Evolutionary conservation across 768 basidiomycete species (phyloP), one percentile per base, ranked within the genome.

Genomic region (Macrolepiota albuminosa): DNA sequence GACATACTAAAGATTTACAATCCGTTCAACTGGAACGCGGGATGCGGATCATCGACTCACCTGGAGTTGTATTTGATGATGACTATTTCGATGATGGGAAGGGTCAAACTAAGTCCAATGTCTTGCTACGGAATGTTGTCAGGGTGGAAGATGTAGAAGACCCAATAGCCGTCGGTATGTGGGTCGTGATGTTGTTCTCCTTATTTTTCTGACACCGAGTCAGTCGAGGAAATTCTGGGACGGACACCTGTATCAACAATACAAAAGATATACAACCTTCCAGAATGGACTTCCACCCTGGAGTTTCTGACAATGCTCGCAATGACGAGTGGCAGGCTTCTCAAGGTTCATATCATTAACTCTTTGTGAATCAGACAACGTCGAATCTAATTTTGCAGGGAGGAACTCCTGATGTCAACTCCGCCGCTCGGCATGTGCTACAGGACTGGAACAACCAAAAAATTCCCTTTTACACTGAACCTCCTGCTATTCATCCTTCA

Each of bases 381-480:
- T 24, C 11, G 10, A 26, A 39, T 45, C 16, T 31, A 24, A 13
- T 48, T 58, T 59, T 40, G 0, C 63, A 92, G 89, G 95, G 95
- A 34, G 96, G 96, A 51, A 89, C 93, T 0, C 95, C 96, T 1
- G 94, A 98, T 71, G 71, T 95, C 36, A 84, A 88, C 46, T 79
- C 89, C 6, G 83, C 93, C 0, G 93, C 95, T 0, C 86, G 92
- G 36, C 85, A 88, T 14, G 81, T 98, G 26, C 72, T 98, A 1
- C 83, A 78, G 52, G 95, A 99, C 69, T 99, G 96, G 95, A 98
- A 98, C 67, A 85, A 92, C 59, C 94, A 97, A 71, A 96, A 93
- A 69, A 96, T 98, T 11, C 89, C 92, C 0, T 98, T 92, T 74
- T 91, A 81, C 75, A 91, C 93, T 4, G 70, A 76, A 2, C 93